Conservation (phyloP, 2,329 filamentous ascomycete genomes). For the Aspergillus aculeatus region DNA sequence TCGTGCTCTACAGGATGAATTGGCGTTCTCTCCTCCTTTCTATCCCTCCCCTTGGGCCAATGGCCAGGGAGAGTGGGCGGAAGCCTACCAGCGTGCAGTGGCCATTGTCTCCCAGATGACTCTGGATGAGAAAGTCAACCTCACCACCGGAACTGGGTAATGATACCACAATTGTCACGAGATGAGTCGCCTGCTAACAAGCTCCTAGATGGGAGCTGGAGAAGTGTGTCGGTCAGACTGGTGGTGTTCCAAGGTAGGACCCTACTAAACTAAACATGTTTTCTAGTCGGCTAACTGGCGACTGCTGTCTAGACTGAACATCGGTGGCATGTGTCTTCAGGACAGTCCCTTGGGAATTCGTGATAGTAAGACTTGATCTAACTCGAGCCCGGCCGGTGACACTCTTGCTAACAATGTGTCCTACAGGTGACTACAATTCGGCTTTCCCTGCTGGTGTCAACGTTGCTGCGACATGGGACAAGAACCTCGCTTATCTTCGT, state of each 20-base stretch:
- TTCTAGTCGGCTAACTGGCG: neutral
- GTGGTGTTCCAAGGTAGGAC: constrained; percentile 43
- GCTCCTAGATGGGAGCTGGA: constrained; percentile 62
- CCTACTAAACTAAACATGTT: too few relatives aligned
- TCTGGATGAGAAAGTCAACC: constrained; percentile 84
- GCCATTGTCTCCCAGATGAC: constrained; percentile 81
- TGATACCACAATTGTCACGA: constrained; percentile 29
- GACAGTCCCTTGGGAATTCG: constrained; percentile 81
- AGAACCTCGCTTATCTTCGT: constrained; percentile 65
- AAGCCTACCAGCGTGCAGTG: constrained; percentile 72
- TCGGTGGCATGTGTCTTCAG: constrained; percentile 76
- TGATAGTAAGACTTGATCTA: constrained; percentile 47
- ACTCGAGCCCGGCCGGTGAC: neutral
- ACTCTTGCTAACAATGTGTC: neutral
- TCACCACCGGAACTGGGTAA: constrained; percentile 86
- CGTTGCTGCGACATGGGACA: constrained; percentile 79
- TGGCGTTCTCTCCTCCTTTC: constrained; percentile 58
- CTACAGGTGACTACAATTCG: constrained; percentile 69
- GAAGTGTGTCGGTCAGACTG: constrained; percentile 72
- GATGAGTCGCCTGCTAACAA: constrained; percentile 5
- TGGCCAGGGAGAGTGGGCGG: constrained; percentile 69
- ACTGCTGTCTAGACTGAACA: constrained; percentile 47
- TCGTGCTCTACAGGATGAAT: constrained; percentile 18
- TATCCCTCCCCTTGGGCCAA: constrained; percentile 90
- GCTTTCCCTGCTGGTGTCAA: constrained; percentile 78